Conservation (phyloP, 805 yeast species). For the Cyberlindnera nakhonratchasimensis region DNA sequence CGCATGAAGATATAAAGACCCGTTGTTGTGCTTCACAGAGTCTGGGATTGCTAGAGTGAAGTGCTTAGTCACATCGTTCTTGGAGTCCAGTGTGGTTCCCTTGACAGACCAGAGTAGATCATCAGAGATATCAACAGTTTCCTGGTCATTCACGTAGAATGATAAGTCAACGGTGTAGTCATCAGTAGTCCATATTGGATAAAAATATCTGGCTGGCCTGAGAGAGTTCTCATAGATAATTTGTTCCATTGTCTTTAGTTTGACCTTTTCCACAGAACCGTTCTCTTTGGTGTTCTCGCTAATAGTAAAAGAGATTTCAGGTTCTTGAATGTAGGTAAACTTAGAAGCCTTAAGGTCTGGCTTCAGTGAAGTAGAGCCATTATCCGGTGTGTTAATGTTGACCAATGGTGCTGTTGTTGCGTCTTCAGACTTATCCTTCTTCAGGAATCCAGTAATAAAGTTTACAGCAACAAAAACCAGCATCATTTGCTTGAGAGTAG, state of each 20-base stretch:
- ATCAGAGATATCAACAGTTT: slow-evolving; percentile 4
- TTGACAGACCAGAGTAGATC: slow-evolving; percentile 8
- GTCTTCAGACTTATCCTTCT: background rate
- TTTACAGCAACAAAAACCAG: slow-evolving; percentile 16
- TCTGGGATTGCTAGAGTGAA: slow-evolving; percentile 16
- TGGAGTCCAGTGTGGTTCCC: slow-evolving; percentile 7
- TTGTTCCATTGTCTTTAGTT: slow-evolving; percentile 20
- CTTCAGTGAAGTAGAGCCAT: slow-evolving; percentile 1
- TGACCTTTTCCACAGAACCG: slow-evolving; percentile 9
- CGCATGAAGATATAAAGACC: slow-evolving; percentile 34
- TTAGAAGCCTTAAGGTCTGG: slow-evolving; percentile 14
- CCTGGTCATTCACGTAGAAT: slow-evolving; percentile 25
- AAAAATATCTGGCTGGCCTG: slow-evolving; percentile 15
- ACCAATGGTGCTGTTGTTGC: background rate
- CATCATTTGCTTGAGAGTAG: slow-evolving; percentile 11
- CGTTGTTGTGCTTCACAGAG: slow-evolving; percentile 28
- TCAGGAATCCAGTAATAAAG: slow-evolving; percentile 5
- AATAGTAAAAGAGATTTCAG: slow-evolving; percentile 11
- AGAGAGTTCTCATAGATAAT: slow-evolving; percentile 27
- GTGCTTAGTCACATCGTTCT: slow-evolving; percentile 15
- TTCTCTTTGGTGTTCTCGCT: slow-evolving; percentile 10
- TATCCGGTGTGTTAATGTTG: background rate
- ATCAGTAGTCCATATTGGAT: slow-evolving; percentile 23
- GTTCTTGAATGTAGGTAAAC: slow-evolving; percentile 15
- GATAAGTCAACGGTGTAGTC: slow-evolving; percentile 19